Evolutionary conservation across 768 basidiomycete genomes (phyloP), one percentile per base, ranked within the genome.

Genomic region (Piloderma croceum): DNA sequence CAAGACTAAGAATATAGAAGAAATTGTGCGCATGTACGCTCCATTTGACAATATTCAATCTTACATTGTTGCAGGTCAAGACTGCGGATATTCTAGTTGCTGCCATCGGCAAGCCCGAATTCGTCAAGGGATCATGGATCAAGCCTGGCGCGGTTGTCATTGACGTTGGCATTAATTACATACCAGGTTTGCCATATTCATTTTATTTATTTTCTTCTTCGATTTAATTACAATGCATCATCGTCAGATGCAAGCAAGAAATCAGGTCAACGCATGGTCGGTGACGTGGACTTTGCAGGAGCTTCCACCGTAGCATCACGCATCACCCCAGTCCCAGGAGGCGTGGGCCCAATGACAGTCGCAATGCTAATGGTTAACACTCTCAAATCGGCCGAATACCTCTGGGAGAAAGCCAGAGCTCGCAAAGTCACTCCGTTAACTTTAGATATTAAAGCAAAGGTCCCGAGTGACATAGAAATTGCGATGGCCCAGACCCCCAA

Each of bases 281-380:
- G 96, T 27, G 96, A 99, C 62, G 93, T 98, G 36, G 81, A 96
- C 46, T 98, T 79, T 55, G 70, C 71, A 6, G 71, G 83, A 5
- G 93, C 90, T n/a, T 65, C 76, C 19, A 56, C 68, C 33, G 78
- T 84, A 43, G 94, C 96, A 2, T 87, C 89, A 2, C 68, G 84
- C 63, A 96, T 99, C 53, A 99, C 96, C 0, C 96, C 96, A 17
- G 96, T 99, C 19, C 96, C 96, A 0, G 96, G 96, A 61, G 96
- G 96, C 42, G 96, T 99, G 38, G 96, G 96, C 10, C 96, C 96
- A n/a, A 96, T 98, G 93, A 99, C 96, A 11, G 96, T 99, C 43
- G 96, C 96, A 17, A 74, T 97, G 70, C 80, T 99, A 47, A 97
- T 99, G 93, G 76, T 81, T 56, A 99, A 98, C 65, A 94, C 93